A percentile compares a stretch with the other conserved stretches of the same genome.
Evolutionary conservation across 2,329 filamentous ascomycete species (phyloP).

Genomic region (Pseudocercospora ulei): DNA sequence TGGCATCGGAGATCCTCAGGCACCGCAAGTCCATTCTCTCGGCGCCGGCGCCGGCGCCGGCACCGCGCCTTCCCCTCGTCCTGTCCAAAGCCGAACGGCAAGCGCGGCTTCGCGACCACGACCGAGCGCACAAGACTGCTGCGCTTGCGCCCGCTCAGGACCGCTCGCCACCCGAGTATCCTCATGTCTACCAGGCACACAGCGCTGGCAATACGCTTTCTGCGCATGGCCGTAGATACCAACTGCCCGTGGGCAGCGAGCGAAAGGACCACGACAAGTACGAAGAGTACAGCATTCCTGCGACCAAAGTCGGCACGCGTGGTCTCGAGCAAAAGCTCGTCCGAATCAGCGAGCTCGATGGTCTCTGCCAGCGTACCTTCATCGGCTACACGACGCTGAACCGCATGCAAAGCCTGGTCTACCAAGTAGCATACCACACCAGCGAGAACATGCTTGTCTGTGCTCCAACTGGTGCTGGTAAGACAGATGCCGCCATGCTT

Average conservation of each 20-base stretch:
- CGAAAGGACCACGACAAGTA: conserved; percentile 64
- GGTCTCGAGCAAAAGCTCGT: conserved; percentile 65
- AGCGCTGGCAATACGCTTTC: conserved; percentile 79
- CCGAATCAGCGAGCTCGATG: conserved; percentile 72
- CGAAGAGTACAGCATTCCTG: conserved; percentile 81
- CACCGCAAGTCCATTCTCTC: conserved; percentile 59
- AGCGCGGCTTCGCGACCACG: conserved; percentile 62
- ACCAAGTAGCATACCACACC: conserved; percentile 87
- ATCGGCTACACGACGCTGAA: conserved; percentile 88
- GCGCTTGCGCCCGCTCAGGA: conserved; percentile 60
- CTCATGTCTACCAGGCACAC: conserved; percentile 82
- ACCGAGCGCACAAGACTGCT: conserved; percentile 73
- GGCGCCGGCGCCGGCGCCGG: conserved; percentile 24
- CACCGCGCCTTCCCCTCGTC: conserved; percentile 34
- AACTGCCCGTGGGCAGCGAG: conserved; percentile 64
- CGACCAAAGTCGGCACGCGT: conserved; percentile 64
- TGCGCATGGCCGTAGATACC: conserved; percentile 69
- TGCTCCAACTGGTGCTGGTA: conserved; percentile 87
- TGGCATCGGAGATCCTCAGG: conserved; percentile 81
- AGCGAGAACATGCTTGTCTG: conserved; percentile 99
- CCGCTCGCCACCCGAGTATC: conserved; percentile 66
- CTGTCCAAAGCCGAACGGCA: conserved; percentile 69
- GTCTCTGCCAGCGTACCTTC: conserved; percentile 82
- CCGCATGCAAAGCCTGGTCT: conserved; percentile 95
- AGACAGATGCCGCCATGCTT: conserved; percentile 96